Base-by-base conservation (phyloP, 192 early-diverging fungal species). In the Entomortierella parvispora region DNA sequence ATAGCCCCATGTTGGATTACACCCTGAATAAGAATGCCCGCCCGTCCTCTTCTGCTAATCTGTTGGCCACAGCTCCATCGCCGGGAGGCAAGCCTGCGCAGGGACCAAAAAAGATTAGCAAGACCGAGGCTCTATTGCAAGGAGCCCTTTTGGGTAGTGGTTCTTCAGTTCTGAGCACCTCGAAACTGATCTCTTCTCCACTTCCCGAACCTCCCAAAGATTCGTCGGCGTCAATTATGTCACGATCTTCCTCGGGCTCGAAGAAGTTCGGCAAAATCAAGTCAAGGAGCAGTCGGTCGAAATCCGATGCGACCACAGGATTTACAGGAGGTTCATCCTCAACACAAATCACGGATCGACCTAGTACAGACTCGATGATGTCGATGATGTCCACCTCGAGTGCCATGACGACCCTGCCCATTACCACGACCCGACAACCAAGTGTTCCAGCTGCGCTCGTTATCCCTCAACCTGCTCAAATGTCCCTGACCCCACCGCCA, bases 401-500 rank as follows among this genome's bases (percentile, higher is more conserved):
- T 40, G 37, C 34, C 2, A 22, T 37, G n/a, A 43, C 58, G 2
- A 42, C 45, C 15, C 18, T 58, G 17, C 59, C 68, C 4, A 47
- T 49, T 7, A 45, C 59, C 11, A 29, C 52, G n/a, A 62, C 59
- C 2, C 68, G 51, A 37, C 60, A 61, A 28, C 28, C 57, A 18
- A 68, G 57, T 48, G 42, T 49, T 22, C 44, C 58, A 26, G 18
- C 15, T 15, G 62, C 14, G n/a, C 55, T 52, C 10, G 43, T 59
- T 3, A 46, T 61, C 15, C 17, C 57, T 26, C 57, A 60, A 25
- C 64, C 65, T 11, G 42, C 56, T 18, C 42, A 64, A 22, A 58
- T 59, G 7, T 77, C 74, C 0, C 44, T 77, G 29, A 68, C 74
- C 0, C 74, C 74, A 8, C 74, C 74, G 11, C 74, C 74, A 12